Evolutionary conservation across 306 rosid species (phyloP), one percentile per base, ranked within the genome.

Genomic region (Amphicarpaea edgeworthii): DNA sequence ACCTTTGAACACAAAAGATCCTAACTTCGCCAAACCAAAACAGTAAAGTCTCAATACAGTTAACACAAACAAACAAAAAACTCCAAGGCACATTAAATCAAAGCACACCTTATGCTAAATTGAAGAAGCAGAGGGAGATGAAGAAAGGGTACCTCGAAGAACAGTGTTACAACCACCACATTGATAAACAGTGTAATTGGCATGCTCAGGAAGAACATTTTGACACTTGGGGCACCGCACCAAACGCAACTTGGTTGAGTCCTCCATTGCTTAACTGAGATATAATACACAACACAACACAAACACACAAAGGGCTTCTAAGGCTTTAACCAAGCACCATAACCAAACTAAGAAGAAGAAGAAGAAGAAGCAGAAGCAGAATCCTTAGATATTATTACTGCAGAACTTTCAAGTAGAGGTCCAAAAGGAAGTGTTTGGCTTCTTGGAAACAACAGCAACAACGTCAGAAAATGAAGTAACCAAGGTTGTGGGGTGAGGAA

Each of bases 81-180:
- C 43, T 60, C 19, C 8, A 20, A 40, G 63, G n/a, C 19, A 75
- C 32, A 7, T 19, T 12, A 45, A 81, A 72, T 68, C 61, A 69
- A 81, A 42, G 34, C 3, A 49, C 3, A 8, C 1, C 17, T 20
- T 17, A 3, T 57, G 32, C 65, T 57, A 37, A 49, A 55, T 6
- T 32, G 9, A 59, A 47, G 17, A 73, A 80, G 40, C 12, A 72
- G 28, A 72, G 6, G 82, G 62, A 38, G 8, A 19, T 12, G 65
- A 65, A 72, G 26, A 69, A 81, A 81, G 34, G 58, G 64, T 80
- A 92, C 99, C 98, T 90, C 90, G 70, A 71, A 96, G 97, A 80
- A 96, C 90, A 78, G 97, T 81, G 70, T 91, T 91, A 43, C 99
- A 96, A 54, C 94, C 99, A 86, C 97, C 98, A 75, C 99, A 96